phyloP scores from a whole-genome alignment of 2,329 filamentous ascomycete genomes.

The Dendryphion nanum region DNA sequence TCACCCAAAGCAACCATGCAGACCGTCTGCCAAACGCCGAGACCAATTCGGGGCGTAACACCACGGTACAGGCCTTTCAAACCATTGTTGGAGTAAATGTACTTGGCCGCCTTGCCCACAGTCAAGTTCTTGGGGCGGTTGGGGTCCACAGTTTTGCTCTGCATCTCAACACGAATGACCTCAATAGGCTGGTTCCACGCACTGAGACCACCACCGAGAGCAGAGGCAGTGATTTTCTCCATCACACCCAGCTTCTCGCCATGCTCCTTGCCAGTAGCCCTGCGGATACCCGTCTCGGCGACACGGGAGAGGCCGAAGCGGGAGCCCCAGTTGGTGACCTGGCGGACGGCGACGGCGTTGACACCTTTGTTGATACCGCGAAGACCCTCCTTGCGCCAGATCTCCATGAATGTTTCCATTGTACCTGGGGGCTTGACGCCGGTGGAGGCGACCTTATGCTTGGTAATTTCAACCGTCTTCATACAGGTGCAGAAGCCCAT shows the following conservation, averaged over 20 bases:
- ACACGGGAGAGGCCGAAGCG: slow-evolving; percentile 92
- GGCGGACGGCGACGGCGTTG: slow-evolving; percentile 96
- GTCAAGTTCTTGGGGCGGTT: slow-evolving; percentile 99
- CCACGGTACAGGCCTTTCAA: slow-evolving; percentile 92
- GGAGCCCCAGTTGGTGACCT: slow-evolving; percentile 99
- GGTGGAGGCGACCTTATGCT: slow-evolving; percentile 84
- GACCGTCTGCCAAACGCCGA: slow-evolving; percentile 98
- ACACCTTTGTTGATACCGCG: slow-evolving; percentile 97
- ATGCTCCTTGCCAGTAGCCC: slow-evolving; percentile 73
- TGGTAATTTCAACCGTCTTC: slow-evolving; percentile 99
- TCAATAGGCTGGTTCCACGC: slow-evolving; percentile 99
- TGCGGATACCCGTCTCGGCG: slow-evolving; percentile 85
- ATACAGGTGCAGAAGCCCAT: slow-evolving; percentile 99
- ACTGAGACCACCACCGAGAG: slow-evolving; percentile 86
- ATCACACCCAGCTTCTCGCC: slow-evolving; percentile 71
- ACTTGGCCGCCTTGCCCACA: slow-evolving; percentile 74
- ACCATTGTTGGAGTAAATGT: slow-evolving; percentile 90
- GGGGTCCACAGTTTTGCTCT: slow-evolving; percentile 96
- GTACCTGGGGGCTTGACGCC: slow-evolving; percentile 87
- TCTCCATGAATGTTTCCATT: slow-evolving; percentile 93
- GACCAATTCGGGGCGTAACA: slow-evolving; percentile 87
- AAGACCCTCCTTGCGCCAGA: slow-evolving; percentile 93
- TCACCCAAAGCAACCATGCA: slow-evolving; percentile 99
- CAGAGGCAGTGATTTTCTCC: slow-evolving; percentile 88
- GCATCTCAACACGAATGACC: slow-evolving; percentile 99